phyloP scores from a whole-genome alignment of 208 protist species.

The Vickermania spadyakhi region DNA sequence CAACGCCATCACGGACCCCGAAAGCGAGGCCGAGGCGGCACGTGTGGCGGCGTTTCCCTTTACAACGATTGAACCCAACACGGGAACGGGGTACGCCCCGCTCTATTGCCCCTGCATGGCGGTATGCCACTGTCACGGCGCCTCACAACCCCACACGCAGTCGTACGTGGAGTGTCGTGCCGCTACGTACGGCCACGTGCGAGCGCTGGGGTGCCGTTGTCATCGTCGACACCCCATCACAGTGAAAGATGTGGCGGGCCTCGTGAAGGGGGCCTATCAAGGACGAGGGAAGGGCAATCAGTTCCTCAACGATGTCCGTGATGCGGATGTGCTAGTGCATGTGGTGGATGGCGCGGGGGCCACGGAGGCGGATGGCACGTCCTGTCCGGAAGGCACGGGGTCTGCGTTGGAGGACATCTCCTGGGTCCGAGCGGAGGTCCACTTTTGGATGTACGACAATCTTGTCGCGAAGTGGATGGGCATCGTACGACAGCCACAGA shows the following conservation, averaged over 20 bases:
- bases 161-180: conserved; percentile 21
- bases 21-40: conserved; percentile 65
- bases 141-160: neutral
- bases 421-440: conserved; percentile 89
- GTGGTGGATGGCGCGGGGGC: conserved; percentile 87
- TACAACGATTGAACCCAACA: conserved; percentile 93
- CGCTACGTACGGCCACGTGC: conserved; percentile 57
- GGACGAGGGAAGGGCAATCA: conserved; percentile 90
- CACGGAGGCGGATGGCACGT: conserved; percentile 85
- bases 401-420: conserved; percentile 75
- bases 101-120: conserved; percentile 61
- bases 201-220: conserved; percentile 6
- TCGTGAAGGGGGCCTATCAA: conserved; percentile 92
- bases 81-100: conserved; percentile 43
- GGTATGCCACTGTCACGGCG: conserved; percentile 6
- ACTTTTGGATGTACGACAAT: conserved; percentile 94
- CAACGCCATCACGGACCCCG: conserved; percentile 86
- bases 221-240: conserved; percentile 71
- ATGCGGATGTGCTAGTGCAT: conserved; percentile 91
- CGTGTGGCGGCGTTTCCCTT: conserved; percentile 90
- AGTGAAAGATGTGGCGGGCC: conserved; percentile 90
- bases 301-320: conserved; percentile 93
- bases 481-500: conserved; percentile 46
- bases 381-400: conserved; percentile 43
- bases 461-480: conserved; percentile 70